Evolutionary conservation across 179 eudicot species (phyloP).

Genomic region (Beta lomatogona): DNA sequence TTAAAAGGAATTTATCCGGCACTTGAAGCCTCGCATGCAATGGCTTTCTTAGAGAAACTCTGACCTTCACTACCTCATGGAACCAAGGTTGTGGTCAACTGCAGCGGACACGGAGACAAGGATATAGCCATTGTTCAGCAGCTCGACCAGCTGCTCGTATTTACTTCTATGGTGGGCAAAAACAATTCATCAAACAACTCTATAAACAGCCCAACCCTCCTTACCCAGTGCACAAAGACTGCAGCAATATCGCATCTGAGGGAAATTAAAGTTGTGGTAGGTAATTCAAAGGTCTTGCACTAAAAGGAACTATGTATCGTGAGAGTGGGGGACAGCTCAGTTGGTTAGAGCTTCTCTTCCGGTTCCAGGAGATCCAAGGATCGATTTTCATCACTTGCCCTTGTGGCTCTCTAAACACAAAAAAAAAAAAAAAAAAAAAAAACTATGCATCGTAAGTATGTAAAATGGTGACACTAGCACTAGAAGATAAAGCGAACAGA

Average conservation of each 20-base stretch:
- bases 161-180: background rate
- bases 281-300: background rate
- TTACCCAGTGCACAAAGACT: background rate
- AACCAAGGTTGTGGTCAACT: conserved; percentile 61
- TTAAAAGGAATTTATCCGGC: conserved; percentile 80
- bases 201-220: background rate
- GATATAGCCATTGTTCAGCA: conserved; percentile 47
- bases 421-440: too few relatives aligned
- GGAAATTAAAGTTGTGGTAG: too few relatives aligned
- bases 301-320: background rate
- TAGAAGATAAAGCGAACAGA: background rate
- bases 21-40: conserved; percentile 75
- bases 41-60: conserved; percentile 63
- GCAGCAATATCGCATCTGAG: background rate
- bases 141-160: conserved; percentile 12
- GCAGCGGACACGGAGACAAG: conserved; percentile 70
- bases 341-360: too few relatives aligned
- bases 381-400: too few relatives aligned
- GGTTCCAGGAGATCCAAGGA: too few relatives aligned
- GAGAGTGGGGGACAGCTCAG: too few relatives aligned
- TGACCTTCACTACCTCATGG: conserved; percentile 62
- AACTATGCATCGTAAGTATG: background rate
- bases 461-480: too few relatives aligned
- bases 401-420: too few relatives aligned
- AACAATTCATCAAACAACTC: background rate